These are phyloP conservation scores for Debaryomyces hansenii DNA, from an alignment of 805 yeast species.

Conservation along the genomic window DNA sequence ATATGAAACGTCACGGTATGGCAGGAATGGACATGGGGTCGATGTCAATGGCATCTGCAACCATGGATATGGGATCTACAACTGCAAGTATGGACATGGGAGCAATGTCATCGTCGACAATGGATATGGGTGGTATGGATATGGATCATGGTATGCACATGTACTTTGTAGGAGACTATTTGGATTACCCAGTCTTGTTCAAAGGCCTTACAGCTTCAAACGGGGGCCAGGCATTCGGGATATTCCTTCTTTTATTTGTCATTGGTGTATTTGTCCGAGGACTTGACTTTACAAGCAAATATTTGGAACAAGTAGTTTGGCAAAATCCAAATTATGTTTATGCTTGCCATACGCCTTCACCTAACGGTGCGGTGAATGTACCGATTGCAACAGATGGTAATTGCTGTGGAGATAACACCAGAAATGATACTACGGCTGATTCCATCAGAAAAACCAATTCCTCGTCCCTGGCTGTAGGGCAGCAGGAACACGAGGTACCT, in stretches of 20 bases:
- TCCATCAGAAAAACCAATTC: background rate
- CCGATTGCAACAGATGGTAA: background rate
- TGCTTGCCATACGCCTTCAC: conserved; percentile 6
- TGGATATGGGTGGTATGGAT: conserved; percentile 13
- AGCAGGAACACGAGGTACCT: background rate
- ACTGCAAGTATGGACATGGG: too few species aligned
- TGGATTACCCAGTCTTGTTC: conserved; percentile 64
- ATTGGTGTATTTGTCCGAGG: conserved; percentile 62
- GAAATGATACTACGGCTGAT: background rate
- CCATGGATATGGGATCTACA: conserved; percentile 5
- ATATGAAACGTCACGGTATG: background rate
- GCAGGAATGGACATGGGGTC: conserved; percentile 10
- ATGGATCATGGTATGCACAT: conserved; percentile 49
- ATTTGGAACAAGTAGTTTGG: conserved; percentile 68
- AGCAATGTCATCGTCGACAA: conserved; percentile 3
- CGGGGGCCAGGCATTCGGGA: conserved; percentile 70
- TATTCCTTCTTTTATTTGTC: conserved; percentile 60
- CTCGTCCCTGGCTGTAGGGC: background rate
- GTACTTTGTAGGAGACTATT: conserved; percentile 52
- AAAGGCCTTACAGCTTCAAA: conserved; percentile 49
- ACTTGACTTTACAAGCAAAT: conserved; percentile 56
- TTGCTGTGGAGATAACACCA: conserved; percentile 4
- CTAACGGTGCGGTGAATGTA: conserved; percentile 25
- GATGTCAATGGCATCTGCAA: conserved; percentile 5
- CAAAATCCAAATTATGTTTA: conserved; percentile 36